Evolutionary conservation across 495 filamentous ascomycete genomes (phyloP), one percentile per base, ranked within the genome.

Genomic region (Friedmanniomyces endolithicus): DNA sequence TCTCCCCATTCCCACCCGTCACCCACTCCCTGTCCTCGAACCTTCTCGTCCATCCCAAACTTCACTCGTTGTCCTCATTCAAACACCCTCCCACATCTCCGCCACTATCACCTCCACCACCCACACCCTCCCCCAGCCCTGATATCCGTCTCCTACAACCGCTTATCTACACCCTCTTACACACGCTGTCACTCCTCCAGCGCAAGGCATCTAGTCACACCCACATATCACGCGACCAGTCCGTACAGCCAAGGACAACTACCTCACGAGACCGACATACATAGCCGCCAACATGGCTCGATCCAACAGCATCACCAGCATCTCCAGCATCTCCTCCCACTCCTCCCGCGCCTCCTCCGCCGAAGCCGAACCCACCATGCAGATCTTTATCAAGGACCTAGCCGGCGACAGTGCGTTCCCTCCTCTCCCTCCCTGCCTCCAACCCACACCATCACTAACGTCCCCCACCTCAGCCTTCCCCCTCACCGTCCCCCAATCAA

Each of bases 361-460:
- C 11, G 63, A 61, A 16, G 40, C 63, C 45, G 69, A 63, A 47
- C 66, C 70, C 11, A 71, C 68, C 2, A 74, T 77, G 65, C 72
- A 75, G 61, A 73, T 77, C 64, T 77, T 77, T 65, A 67, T 77
- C 61, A 75, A 74, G 64, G 68, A 67, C 56, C 52, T 75, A 33
- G 60, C 67, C 6, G 74, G 74, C 50, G 64, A 71, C 53, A 77
- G 74, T 77, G 65, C 63, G 73, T 29, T 20, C 14, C 14, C 24
- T 14, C 57, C 75, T 71, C 69, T 56, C 68, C 73, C 57, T 17
- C 25, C 29, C 17, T 25, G 8, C 25, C 12, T 2, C n/a, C 29
- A 3, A 20, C 29, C 11, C 6, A 33, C 11, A 31, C 47, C 17
- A 31, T 25, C 25, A 17, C 22, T 12, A 31, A 31, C 27, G n/a